A percentile compares a stretch with the other conserved stretches of the same genome.
These are phyloP conservation scores for Chenopodium suecicum DNA, from an alignment of 148 eudicot species.

Conservation along the genomic window DNA sequence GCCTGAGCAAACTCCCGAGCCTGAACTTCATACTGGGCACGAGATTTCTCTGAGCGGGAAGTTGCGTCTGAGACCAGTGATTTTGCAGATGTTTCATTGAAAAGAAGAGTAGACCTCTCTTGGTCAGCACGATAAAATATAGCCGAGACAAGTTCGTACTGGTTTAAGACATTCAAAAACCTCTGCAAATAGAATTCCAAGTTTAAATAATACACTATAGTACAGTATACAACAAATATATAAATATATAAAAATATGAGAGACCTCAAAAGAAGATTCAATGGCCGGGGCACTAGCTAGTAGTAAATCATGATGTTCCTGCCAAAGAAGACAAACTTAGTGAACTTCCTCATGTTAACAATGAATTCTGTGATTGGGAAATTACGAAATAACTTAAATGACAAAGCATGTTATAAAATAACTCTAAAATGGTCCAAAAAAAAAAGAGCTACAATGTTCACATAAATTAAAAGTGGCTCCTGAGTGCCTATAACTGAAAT, in stretches of 20 bases:
- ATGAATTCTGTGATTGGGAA: neutral
- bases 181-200: conserved; percentile 51
- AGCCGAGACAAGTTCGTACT: conserved; percentile 75
- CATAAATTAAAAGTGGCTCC: no score
- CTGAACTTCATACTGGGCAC: conserved; percentile 64
- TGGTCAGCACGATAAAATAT: conserved; percentile 72
- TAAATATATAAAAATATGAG: conserved; percentile 23
- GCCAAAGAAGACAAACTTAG: conserved; percentile 22
- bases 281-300: conserved; percentile 76
- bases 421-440: no score
- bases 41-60: conserved; percentile 56
- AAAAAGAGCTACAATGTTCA: no score
- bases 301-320: conserved; percentile 97
- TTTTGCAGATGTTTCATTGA: conserved; percentile 83
- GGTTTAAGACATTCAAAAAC: conserved; percentile 59
- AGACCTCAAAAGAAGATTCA: conserved; percentile 85
- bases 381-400: neutral
- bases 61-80: conserved; percentile 79
- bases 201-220: conserved; percentile 18
- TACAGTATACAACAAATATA: conserved; percentile 10
- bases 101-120: conserved; percentile 77
- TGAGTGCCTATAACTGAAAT: no score
- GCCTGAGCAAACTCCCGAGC: conserved; percentile 83
- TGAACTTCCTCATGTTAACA: neutral
- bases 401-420: neutral